Evolutionary conservation across 2,329 filamentous ascomycete species (phyloP), one percentile per base, ranked within the genome.

Genomic region (Cladosporium oxysporum): DNA sequence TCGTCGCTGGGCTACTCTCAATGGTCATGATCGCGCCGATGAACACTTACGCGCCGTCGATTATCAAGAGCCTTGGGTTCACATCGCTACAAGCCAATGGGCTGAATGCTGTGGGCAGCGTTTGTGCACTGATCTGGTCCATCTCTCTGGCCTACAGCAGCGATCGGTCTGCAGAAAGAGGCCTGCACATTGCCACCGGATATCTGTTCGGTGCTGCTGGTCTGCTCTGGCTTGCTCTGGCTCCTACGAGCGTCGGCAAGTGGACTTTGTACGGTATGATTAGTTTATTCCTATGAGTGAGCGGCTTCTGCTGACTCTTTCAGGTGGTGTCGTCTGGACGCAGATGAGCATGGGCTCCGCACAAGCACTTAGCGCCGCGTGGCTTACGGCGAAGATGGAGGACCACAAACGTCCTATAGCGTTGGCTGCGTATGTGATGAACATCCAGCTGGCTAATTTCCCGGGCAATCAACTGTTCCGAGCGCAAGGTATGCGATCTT

Each of bases 1-100:
- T 57, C 18, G 52, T 35, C 18, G 52, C 52, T 35, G 52, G 52
- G 5, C 12, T 57, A 12, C 52, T 57, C 5, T 57, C 52, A 21
- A 57, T 57, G 52, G 52, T 57, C 28, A 57, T 57, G 52, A 57
- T 57, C 14, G 52, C 52, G 52, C 52, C 52, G 18, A 35, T 57
- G 29, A 57, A 57, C 29, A 57, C 52, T 10, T 57, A 57, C n/a
- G 52, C 52, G 5, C 52, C 52, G 10, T 57, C 52, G 16, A 57
- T 57, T 18, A 57, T 57, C 28, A 57, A 57, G 31, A 57, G 52
- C 52, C 52, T 57, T 4, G 52, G 52, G 10, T 57, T 57, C 29
- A 57, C 52, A 29, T 57, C 52, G 52, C 52, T 57, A 18, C 52
- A 57, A 57, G 29, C 52, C 52, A 57, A 57, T 11, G 52, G 52